A percentile compares a stretch with the other conserved stretches of the same genome.
Evolutionary conservation across 2,329 filamentous ascomycete genomes (phyloP).

Genomic region (Zymoseptoria passerinii): DNA sequence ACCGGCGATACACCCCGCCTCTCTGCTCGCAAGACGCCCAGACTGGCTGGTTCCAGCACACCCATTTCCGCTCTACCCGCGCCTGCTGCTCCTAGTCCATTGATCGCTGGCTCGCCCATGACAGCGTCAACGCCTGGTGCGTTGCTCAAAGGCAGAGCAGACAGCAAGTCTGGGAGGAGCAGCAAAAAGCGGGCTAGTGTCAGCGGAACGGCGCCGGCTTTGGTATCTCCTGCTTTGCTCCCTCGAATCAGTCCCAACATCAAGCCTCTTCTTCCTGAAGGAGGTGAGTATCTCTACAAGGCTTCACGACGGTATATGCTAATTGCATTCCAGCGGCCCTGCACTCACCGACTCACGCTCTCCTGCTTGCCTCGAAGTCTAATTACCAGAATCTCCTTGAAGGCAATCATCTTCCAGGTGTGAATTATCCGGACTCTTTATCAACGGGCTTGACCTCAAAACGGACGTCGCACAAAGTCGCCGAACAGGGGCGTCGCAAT

Average conservation of each 20-base stretch:
- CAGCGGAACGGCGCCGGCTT: slow-evolving; percentile 51
- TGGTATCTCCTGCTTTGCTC: slow-evolving; percentile 77
- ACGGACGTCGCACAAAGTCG: slow-evolving; percentile 94
- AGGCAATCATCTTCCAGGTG: slow-evolving; percentile 62
- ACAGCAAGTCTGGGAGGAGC: slow-evolving; percentile 38
- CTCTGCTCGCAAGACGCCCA: slow-evolving; percentile 60
- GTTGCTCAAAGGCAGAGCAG: slow-evolving; percentile 22
- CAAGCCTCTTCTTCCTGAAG: slow-evolving; percentile 74
- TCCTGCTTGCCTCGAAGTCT: slow-evolving; percentile 83
- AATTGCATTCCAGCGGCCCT: slow-evolving; percentile 32
- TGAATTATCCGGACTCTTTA: slow-evolving; percentile 76
- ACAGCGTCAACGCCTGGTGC: slow-evolving; percentile 37
- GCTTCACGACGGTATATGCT: slow-evolving; percentile 1
- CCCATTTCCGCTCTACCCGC: slow-evolving; percentile 30
- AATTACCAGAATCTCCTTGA: slow-evolving; percentile 98
- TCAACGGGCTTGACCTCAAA: slow-evolving; percentile 94
- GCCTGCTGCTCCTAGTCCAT: slow-evolving; percentile 45
- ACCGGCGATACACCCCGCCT: slow-evolving; percentile 50
- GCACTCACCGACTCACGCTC: slow-evolving; percentile 53
- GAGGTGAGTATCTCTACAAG: slow-evolving; percentile 40
- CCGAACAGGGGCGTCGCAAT: slow-evolving; percentile 90
- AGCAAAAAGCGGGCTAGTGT: slow-evolving; percentile 59
- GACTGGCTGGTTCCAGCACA: slow-evolving; percentile 50
- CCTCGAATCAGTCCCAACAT: slow-evolving; percentile 92
- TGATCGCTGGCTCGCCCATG: slow-evolving; percentile 37